phyloP scores from a whole-genome alignment of 2,329 filamentous ascomycete genomes.

The Calonectria pauciramosa region DNA sequence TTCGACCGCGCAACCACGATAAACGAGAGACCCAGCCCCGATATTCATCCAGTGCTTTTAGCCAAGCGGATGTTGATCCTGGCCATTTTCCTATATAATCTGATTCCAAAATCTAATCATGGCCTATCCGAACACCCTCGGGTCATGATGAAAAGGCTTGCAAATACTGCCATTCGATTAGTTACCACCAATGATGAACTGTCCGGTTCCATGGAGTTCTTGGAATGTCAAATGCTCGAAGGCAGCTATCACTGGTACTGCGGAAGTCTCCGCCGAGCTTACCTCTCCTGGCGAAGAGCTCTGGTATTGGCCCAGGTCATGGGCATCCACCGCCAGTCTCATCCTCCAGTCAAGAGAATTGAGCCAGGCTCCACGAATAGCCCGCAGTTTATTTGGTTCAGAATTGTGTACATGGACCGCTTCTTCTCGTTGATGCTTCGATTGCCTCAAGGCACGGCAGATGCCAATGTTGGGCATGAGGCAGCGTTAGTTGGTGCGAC shows the following conservation, averaged over 20 bases:
- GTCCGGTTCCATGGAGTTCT: conserved; percentile 52
- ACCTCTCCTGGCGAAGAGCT: conserved; percentile 54
- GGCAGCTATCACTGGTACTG: conserved; percentile 52
- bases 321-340: conserved; percentile 50
- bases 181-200: conserved; percentile 57
- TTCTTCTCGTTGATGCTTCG: conserved; percentile 11
- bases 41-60: background rate
- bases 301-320: conserved; percentile 57
- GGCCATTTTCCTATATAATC: conserved; percentile 46
- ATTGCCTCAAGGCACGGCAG: conserved; percentile 1
- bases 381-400: conserved; percentile 10
- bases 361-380: background rate
- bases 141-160: background rate
- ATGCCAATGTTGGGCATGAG: background rate
- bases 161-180: conserved; percentile 40
- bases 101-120: conserved; percentile 23
- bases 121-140: conserved; percentile 42
- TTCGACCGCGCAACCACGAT: background rate
- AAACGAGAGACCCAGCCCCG: background rate
- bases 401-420: conserved; percentile 14
- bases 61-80: background rate
- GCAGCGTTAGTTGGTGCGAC: background rate
- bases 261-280: conserved; percentile 57
- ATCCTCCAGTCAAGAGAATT: background rate
- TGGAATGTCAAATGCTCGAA: conserved; percentile 59